Evolutionary conservation across 805 yeast species (phyloP).

Genomic region (Pichia rugopelliculosa): DNA sequence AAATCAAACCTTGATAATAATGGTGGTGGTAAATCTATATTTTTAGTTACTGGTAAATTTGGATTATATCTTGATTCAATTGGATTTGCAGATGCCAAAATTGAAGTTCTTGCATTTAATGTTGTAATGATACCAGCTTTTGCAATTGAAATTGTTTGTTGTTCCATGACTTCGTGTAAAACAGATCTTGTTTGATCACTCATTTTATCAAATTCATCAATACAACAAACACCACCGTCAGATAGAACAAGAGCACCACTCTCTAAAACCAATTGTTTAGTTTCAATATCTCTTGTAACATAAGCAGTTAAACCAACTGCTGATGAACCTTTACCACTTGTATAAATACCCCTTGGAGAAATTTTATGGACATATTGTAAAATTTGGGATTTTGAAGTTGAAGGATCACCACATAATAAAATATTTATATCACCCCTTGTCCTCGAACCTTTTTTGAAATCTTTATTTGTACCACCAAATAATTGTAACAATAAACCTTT

Average conservation of each 20-base stretch:
- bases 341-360: slow-evolving; percentile 96
- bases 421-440: slow-evolving; percentile 95
- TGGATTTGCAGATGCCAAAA: slow-evolving; percentile 95
- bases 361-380: slow-evolving; percentile 93
- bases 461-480: slow-evolving; percentile 93
- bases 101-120: slow-evolving; percentile 90
- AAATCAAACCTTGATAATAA: slow-evolving; percentile 89
- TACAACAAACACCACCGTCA: slow-evolving; percentile 98
- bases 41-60: slow-evolving; percentile 87
- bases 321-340: slow-evolving; percentile 98
- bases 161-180: slow-evolving; percentile 98
- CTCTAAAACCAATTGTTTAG: slow-evolving; percentile 88
- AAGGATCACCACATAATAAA: slow-evolving; percentile 94
- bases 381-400: slow-evolving; percentile 92
- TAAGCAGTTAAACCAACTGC: slow-evolving; percentile 99
- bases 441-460: slow-evolving; percentile 81
- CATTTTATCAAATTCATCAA: slow-evolving; percentile 98
- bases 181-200: slow-evolving; percentile 90
- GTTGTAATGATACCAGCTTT: slow-evolving; percentile 98
- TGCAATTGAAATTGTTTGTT: slow-evolving; percentile 95
- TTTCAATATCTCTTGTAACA: slow-evolving; percentile 88
- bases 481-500: slow-evolving; percentile 89
- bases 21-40: slow-evolving; percentile 96
- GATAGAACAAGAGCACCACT: slow-evolving; percentile 94
- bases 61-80: slow-evolving; percentile 94